Conservation (phyloP, 2,329 filamentous ascomycete genomes). For the Pseudocercospora cruenta region DNA sequence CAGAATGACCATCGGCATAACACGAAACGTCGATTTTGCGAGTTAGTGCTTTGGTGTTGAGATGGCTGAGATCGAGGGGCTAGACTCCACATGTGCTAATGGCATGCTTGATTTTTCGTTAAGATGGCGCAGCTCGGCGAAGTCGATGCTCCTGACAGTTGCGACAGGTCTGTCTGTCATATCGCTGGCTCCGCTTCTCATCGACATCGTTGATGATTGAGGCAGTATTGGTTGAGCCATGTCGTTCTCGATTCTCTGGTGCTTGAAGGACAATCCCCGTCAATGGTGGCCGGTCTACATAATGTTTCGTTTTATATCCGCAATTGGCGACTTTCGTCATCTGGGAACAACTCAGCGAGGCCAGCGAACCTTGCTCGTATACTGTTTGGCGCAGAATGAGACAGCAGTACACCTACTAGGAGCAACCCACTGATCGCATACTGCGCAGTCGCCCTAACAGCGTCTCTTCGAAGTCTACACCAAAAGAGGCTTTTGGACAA, state of each 20-base stretch:
- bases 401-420: too few species aligned
- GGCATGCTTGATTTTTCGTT: neutral
- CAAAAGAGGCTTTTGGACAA: too few species aligned
- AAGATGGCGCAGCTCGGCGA: neutral
- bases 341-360: neutral
- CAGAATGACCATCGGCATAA: constrained; percentile 70
- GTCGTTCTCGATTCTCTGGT: neutral
- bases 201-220: neutral
- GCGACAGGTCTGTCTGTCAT: neutral
- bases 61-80: neutral
- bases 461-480: too few species aligned
- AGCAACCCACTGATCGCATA: too few species aligned
- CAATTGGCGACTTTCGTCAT: neutral
- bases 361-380: neutral
- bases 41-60: constrained; percentile 53
- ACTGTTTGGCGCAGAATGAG: neutral
- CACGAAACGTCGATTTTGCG: constrained; percentile 70
- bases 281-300: too few species aligned
- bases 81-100: neutral
- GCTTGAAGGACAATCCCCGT: too few species aligned
- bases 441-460: too few species aligned
- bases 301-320: too few species aligned
- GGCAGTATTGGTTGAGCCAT: neutral
- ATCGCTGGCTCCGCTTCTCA: neutral
- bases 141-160: neutral